These are phyloP conservation scores for Teratosphaeria zuluensis DNA, from an alignment of 2,329 filamentous ascomycete genomes.

Conservation along the genomic window DNA sequence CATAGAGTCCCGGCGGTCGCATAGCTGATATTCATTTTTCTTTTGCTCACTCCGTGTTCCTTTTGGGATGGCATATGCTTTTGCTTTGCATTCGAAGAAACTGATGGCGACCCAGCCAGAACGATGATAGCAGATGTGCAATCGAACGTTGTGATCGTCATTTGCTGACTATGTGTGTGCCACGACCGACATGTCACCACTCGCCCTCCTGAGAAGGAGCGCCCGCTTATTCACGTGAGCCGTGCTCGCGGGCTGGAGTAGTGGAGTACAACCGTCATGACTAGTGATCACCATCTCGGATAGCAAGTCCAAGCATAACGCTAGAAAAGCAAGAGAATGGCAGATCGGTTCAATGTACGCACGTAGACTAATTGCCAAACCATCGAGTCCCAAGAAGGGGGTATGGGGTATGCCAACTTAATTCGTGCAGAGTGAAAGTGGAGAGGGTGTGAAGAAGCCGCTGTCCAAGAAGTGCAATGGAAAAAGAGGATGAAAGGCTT, in stretches of 20 bases:
- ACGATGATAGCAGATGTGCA: no score
- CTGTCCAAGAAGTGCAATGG: background rate
- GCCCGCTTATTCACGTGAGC: background rate
- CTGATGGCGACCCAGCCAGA: no score
- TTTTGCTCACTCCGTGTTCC: no score
- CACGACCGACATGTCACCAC: background rate
- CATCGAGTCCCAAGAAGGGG: conserved; percentile 45
- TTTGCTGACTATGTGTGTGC: no score
- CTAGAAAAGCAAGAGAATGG: background rate
- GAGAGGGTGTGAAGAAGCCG: background rate
- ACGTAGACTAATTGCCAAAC: conserved; percentile 95
- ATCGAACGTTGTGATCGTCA: no score
- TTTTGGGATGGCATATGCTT: no score
- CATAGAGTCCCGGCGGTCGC: background rate
- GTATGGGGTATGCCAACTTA: conserved; percentile 77
- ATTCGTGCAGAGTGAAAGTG: conserved; percentile 42
- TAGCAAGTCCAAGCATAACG: conserved; percentile 1
- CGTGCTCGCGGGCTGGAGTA: background rate
- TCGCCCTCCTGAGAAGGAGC: background rate
- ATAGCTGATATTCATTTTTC: background rate
- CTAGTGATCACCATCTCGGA: background rate
- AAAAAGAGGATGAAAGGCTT: background rate
- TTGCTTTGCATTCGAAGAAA: no score
- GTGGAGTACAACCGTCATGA: background rate
- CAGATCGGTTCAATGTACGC: conserved; percentile 56